Percentiles rank a stretch among this genome's conserved stretches.
Evolutionary conservation across 306 rosid species (phyloP).

Genomic region (Urtica urens): DNA sequence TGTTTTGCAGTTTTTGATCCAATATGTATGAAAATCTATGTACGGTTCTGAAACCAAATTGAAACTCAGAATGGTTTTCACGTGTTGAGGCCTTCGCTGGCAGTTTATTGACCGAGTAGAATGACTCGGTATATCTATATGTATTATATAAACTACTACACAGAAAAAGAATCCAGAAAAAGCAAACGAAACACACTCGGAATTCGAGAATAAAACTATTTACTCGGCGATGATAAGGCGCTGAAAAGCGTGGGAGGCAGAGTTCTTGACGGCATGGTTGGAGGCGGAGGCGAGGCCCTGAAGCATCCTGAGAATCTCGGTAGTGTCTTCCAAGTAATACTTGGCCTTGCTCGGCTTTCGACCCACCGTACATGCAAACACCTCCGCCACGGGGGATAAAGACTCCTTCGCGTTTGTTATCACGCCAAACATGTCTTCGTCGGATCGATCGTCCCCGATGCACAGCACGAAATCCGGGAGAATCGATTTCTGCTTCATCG

Average conservation of each 20-base stretch:
- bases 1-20: too few relatives aligned
- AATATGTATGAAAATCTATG: too few relatives aligned
- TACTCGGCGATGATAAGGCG: conserved; percentile 20
- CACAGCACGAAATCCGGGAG: conserved; percentile 73
- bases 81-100: too few relatives aligned
- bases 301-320: conserved; percentile 77
- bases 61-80: too few relatives aligned
- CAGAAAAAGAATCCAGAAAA: background rate
- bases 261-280: conserved; percentile 30
- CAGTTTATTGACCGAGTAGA: too few relatives aligned
- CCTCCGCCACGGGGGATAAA: conserved; percentile 37
- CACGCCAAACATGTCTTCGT: conserved; percentile 81
- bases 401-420: conserved; percentile 29
- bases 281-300: conserved; percentile 71
- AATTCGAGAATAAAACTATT: conserved; percentile 17
- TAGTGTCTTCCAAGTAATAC: conserved; percentile 62
- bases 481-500: conserved; percentile 45
- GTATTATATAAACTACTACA: too few relatives aligned
- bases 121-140: too few relatives aligned
- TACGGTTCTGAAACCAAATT: too few relatives aligned
- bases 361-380: conserved; percentile 52
- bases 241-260: conserved; percentile 19
- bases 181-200: background rate
- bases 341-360: conserved; percentile 57
- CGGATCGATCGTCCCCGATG: conserved; percentile 85